Evolutionary conservation across 352 stramenopile genomes (phyloP).

Genomic region (Pythium graminicola): DNA sequence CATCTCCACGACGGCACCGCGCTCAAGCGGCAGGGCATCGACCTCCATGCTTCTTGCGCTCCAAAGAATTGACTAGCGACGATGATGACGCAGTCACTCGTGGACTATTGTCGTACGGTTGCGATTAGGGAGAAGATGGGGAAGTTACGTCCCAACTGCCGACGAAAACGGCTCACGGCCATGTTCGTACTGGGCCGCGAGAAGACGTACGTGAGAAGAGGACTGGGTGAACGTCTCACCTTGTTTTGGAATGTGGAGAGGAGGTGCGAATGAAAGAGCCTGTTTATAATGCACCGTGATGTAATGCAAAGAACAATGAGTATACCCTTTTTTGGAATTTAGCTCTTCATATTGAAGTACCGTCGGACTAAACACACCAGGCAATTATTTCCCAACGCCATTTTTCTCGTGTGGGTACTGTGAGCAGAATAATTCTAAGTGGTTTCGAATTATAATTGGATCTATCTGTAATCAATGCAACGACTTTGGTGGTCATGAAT

Average conservation of each 20-base stretch:
- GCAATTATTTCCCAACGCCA: too few relatives aligned
- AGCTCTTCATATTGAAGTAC: constrained; percentile 4
- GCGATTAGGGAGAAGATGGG: background rate
- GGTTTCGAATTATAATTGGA: too few relatives aligned
- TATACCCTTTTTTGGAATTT: background rate
- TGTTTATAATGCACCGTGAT: background rate
- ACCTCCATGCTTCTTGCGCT: constrained; percentile 15
- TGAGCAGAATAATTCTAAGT: too few relatives aligned
- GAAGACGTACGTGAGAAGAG: background rate
- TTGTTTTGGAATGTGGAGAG: background rate
- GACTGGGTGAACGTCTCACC: background rate
- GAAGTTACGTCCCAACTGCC: background rate
- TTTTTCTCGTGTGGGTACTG: too few relatives aligned
- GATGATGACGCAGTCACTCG: background rate
- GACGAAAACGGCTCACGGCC: background rate
- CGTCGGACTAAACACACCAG: too few relatives aligned
- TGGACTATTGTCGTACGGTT: constrained; percentile 2
- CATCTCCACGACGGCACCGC: constrained; percentile 44
- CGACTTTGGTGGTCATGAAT: too few relatives aligned
- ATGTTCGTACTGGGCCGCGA: background rate
- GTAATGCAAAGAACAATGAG: background rate
- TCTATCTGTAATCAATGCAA: too few relatives aligned
- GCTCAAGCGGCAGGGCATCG: constrained; percentile 21
- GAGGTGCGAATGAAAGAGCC: background rate
- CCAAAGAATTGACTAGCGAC: background rate